Evolutionary conservation across 208 protist genomes (phyloP), one percentile per base, ranked within the genome.

Genomic region (Trypanosoma mega): DNA sequence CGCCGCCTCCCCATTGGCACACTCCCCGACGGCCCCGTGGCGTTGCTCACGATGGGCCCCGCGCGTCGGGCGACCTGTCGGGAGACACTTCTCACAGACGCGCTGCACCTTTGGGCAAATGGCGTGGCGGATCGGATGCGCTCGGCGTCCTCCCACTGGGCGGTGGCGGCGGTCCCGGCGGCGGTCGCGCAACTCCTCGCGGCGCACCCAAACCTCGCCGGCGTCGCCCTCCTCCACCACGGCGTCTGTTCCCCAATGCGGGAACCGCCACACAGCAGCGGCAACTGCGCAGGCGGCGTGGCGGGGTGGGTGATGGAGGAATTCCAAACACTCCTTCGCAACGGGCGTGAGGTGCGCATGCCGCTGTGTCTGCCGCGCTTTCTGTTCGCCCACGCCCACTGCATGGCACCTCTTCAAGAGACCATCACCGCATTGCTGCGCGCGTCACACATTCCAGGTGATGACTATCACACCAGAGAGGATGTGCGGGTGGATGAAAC

Each of bases 331-430:
- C 45, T 65, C 14, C 11, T 63, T 7, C 62, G 73, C 21, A 79
- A 72, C 31, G 31, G 46, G 16, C 69, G 58, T 1, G 66, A 68
- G 7, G 76, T 83, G 43, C 80, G 80, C 1, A 18, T 83, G 20
- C 76, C 76, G 18, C 44, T 87, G 50, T 44, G 62, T 3, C 34
- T 87, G 20, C 72, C 80, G 12, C 73, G 80, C 12, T 77, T 77
- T 45, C 48, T 67, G 14, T 78, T 87, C 48, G 69, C 69, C 9
- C 74, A 76, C 43, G 66, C 81, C 29, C 60, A 74, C 31, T 83
- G 62, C 56, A 46, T 68, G 27, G 39, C 59, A 20, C 45, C 63
- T 54, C 49, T 77, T 21, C 61, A 49, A 0, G 31, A 63, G 4
- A 4, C 37, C 8, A 26, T 29, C 7, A 20, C 27, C 24, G 41